Evolutionary conservation across 2,329 filamentous ascomycete species (phyloP), one percentile per base, ranked within the genome.

Genomic region (Pseudogymnoascus sp.): DNA sequence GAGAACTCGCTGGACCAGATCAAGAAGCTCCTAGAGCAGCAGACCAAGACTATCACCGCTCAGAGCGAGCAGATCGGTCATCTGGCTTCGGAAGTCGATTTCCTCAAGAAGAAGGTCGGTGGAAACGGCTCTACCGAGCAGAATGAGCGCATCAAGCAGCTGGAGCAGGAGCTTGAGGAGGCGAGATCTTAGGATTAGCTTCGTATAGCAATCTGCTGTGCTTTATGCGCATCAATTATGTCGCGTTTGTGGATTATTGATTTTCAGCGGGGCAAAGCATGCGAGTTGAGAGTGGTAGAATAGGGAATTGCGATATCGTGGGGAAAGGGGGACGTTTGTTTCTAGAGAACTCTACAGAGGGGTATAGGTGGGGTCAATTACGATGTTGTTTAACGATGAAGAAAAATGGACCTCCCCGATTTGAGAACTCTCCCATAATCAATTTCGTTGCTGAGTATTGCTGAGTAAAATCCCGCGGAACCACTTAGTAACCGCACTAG

Each of bases 61-160:
- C 89, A 96, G 77, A 89, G 84, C 60, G 83, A 89, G 72, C 87
- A 92, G 74, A 91, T 96, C 69, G 81, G 81, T 60, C 79, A 81
- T 29, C 77, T 96, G 59, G 84, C 89, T 2, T 76, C 79, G 31
- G 90, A 96, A 75, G 87, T 96, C 12, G 91, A 95, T 72, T 82
- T 83, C 14, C 80, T 97, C 69, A 96, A 96, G 83, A 85, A 85
- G 76, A 89, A 86, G 75, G 81, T 93, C 65, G 84, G 83, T n/a
- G 76, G 74, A n/a, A 80, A 83, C 69, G 21, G 21, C 21, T 21
- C 21, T 21, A 21, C 2, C 21, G 85, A 87, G 71, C 85, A 88
- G 79, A 87, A 80, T 73, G 85, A 88, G 76, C 79, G 85, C 60
- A 88, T 88, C 71, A 78, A 86, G 67, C 85, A 87, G 74, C 73